Evolutionary conservation across 2,329 filamentous ascomycete species (phyloP).

Genomic region (Boeremia exigua): DNA sequence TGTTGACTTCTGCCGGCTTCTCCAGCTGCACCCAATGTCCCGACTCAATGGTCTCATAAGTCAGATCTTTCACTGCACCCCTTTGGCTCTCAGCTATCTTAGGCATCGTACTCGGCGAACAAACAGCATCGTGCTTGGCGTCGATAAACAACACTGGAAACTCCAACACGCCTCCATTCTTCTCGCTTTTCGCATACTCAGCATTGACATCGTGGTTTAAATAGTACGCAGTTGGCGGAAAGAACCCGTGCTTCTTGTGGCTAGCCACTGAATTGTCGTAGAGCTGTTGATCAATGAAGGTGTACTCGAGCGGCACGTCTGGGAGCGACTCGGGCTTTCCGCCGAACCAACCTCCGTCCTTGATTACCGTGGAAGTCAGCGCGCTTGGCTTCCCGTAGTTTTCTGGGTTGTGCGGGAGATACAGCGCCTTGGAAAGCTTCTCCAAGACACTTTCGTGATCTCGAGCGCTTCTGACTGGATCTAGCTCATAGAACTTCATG

Average conservation of each 20-base stretch:
- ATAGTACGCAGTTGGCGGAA: constrained; percentile 51
- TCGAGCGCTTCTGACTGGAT: constrained; percentile 22
- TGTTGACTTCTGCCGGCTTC: constrained; percentile 33
- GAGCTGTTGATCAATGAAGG: constrained; percentile 36
- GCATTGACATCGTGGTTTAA: constrained; percentile 53
- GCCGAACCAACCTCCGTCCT: constrained; percentile 43
- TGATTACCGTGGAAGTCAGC: constrained; percentile 18
- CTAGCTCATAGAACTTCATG: constrained; percentile 40
- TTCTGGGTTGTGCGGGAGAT: constrained; percentile 29
- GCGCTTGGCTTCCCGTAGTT: constrained; percentile 33
- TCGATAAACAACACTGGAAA: constrained; percentile 50
- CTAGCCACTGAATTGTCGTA: constrained; percentile 39
- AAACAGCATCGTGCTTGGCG: constrained; percentile 46
- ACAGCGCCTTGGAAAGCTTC: constrained; percentile 32
- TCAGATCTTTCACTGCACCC: constrained; percentile 48
- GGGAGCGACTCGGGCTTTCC: constrained; percentile 34
- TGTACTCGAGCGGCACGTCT: constrained; percentile 39
- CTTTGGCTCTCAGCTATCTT: constrained; percentile 46
- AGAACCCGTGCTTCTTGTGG: constrained; percentile 52
- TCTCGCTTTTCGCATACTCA: constrained; percentile 49
- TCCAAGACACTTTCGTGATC: constrained; percentile 32
- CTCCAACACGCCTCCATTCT: constrained; percentile 42
- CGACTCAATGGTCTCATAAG: constrained; percentile 53
- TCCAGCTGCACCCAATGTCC: constrained; percentile 39
- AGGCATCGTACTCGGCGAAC: constrained; percentile 42